A percentile compares a stretch with the other conserved stretches of the same genome.
Conservation (phyloP, 371 early-diverging fungal genomes). For the Syncephalastrum monosporum region DNA sequence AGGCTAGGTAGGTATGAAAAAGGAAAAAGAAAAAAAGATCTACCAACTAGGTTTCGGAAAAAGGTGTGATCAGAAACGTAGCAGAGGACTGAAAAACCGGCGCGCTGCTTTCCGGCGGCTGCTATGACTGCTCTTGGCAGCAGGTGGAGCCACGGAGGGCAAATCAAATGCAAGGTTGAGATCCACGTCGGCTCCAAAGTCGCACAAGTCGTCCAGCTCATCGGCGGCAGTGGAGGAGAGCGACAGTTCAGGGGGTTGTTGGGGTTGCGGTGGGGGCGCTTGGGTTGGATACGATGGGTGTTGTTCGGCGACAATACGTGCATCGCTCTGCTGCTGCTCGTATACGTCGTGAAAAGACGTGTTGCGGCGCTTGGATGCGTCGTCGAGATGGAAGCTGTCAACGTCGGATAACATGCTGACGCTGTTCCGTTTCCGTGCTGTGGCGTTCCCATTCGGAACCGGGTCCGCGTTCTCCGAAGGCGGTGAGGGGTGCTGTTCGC, state of each 20-base stretch:
- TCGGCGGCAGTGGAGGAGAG: constrained; percentile 11
- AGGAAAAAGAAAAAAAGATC: constrained; percentile 18
- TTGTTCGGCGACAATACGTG: constrained; percentile 12
- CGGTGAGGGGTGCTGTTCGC: constrained; percentile 8
- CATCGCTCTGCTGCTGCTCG: constrained; percentile 21
- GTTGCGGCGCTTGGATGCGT: constrained; percentile 32
- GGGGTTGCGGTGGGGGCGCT: neutral
- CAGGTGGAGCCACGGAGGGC: constrained; percentile 5
- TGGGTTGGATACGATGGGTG: neutral
- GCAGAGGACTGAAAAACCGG: constrained; percentile 33
- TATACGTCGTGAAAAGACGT: constrained; percentile 30
- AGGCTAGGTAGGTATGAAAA: constrained; percentile 1
- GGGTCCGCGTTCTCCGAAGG: neutral
- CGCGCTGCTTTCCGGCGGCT: constrained; percentile 15
- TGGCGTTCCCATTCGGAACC: neutral
- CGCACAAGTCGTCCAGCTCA: constrained; percentile 3
- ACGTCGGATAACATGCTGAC: constrained; percentile 45
- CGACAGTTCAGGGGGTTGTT: constrained; percentile 12
- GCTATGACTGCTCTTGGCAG: constrained; percentile 19
- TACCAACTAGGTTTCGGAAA: neutral
- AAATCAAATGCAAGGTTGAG: constrained; percentile 18
- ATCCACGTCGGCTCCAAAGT: constrained; percentile 32
- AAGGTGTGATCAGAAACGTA: constrained; percentile 9
- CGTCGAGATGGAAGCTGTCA: constrained; percentile 31
- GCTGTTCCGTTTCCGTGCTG: constrained; percentile 41